A percentile compares a stretch with the other conserved stretches of the same genome.
Conservation (phyloP, 305 asterid species). For the Solanum chacoense region DNA sequence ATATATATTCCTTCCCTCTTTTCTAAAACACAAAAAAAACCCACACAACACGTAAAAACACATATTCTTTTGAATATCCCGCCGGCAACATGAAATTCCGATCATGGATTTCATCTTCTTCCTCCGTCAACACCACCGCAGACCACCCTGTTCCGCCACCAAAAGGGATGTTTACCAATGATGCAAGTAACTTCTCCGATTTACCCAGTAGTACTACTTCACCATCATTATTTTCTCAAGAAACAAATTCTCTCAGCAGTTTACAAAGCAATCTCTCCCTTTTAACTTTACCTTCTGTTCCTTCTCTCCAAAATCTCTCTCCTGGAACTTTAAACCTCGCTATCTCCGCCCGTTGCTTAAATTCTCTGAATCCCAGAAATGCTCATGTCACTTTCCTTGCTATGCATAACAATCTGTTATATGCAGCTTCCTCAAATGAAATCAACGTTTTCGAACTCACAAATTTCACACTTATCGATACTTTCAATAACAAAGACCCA, state of each 20-base stretch:
- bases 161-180: conserved; percentile 11
- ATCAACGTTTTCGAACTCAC: conserved; percentile 35
- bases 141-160: conserved; percentile 16
- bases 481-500: conserved; percentile 18
- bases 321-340: conserved; percentile 23
- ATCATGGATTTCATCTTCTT: conserved; percentile 53
- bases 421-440: conserved; percentile 51
- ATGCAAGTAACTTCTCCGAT: conserved; percentile 17
- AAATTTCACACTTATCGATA: conserved; percentile 25
- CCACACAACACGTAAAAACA: background rate
- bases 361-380: conserved; percentile 20
- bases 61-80: background rate
- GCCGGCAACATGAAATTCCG: conserved; percentile 33
- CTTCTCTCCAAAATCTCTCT: conserved; percentile 60
- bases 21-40: background rate
- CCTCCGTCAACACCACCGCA: conserved; percentile 19
- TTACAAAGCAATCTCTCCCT: conserved; percentile 62
- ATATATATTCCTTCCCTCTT: background rate
- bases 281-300: conserved; percentile 68
- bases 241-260: conserved; percentile 25
- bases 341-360: conserved; percentile 15
- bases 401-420: conserved; percentile 48
- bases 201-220: conserved; percentile 9
- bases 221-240: conserved; percentile 20
- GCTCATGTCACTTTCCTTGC: conserved; percentile 33